These are phyloP conservation scores for Paecilomyces dactylethromorphus DNA, from an alignment of 2,329 filamentous ascomycete species.

Conservation along the genomic window DNA sequence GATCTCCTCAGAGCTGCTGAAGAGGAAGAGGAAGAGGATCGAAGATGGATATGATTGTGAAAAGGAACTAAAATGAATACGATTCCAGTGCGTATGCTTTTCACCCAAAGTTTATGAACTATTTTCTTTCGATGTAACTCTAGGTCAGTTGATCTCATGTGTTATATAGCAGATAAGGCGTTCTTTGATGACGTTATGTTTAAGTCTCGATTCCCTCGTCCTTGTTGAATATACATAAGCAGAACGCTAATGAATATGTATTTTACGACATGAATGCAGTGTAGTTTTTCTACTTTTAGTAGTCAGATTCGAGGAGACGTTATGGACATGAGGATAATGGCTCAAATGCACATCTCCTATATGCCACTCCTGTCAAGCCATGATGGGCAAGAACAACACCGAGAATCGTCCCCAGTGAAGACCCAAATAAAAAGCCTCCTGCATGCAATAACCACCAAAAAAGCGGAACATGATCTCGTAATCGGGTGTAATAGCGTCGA, in stretches of 20 bases:
- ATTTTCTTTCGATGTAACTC: too few relatives aligned
- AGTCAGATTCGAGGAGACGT: not conserved
- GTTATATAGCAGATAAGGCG: not conserved
- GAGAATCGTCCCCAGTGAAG: not conserved
- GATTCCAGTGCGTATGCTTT: not conserved
- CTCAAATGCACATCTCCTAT: not conserved
- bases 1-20: conserved; percentile 50
- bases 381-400: not conserved
- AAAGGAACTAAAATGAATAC: not conserved
- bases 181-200: not conserved
- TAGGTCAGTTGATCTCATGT: not conserved
- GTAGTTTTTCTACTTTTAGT: not conserved
- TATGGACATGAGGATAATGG: not conserved
- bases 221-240: not conserved
- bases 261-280: not conserved
- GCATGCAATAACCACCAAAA: not conserved
- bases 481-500: not conserved
- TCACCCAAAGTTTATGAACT: not conserved
- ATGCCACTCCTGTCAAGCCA: not conserved
- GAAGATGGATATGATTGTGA: not conserved
- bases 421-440: not conserved
- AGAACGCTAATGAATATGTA: not conserved
- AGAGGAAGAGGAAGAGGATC: not conserved
- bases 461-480: not conserved
- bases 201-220: not conserved